A percentile compares a stretch with the other conserved stretches of the same genome.
phyloP scores from a whole-genome alignment of 768 basidiomycete species.

The Royoungia palumana region DNA sequence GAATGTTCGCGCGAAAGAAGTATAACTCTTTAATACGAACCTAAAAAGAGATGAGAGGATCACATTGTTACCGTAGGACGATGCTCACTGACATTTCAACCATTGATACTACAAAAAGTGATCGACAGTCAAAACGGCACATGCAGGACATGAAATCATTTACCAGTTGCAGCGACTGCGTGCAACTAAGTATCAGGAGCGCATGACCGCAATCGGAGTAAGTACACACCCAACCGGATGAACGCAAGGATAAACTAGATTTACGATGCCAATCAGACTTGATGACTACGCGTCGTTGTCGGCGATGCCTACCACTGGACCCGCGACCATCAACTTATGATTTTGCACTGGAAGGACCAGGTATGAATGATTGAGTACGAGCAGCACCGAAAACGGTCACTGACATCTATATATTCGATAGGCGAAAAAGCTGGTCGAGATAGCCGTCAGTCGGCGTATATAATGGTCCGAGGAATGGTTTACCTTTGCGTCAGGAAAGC shows the following conservation, averaged over 20 bases:
- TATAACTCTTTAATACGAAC: conserved; percentile 11
- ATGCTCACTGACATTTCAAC: conserved; percentile 17
- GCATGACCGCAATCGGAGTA: too few relatives aligned
- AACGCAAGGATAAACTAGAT: conserved; percentile 16
- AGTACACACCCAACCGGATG: conserved; percentile 16
- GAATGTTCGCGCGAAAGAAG: conserved; percentile 5
- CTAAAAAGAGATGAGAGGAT: conserved; percentile 2
- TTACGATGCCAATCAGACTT: neutral
- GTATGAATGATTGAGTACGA: neutral
- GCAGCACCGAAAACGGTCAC: neutral
- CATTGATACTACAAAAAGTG: conserved; percentile 15
- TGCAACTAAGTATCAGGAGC: neutral
- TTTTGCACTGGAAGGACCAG: conserved; percentile 10
- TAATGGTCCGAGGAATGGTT: neutral
- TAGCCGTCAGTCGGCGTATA: neutral
- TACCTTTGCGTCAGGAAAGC: conserved; percentile 26
- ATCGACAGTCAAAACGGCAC: neutral
- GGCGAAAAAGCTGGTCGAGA: conserved; percentile 20
- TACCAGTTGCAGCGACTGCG: conserved; percentile 21
- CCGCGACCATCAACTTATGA: conserved; percentile 10
- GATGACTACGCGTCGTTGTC: neutral
- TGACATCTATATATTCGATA: conserved; percentile 24
- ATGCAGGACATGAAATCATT: neutral
- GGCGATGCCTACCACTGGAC: conserved; percentile 12
- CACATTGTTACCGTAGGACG: neutral